Evolutionary conservation across 192 early-diverging fungal species (phyloP).

Genomic region (Linnemannia zychae): DNA sequence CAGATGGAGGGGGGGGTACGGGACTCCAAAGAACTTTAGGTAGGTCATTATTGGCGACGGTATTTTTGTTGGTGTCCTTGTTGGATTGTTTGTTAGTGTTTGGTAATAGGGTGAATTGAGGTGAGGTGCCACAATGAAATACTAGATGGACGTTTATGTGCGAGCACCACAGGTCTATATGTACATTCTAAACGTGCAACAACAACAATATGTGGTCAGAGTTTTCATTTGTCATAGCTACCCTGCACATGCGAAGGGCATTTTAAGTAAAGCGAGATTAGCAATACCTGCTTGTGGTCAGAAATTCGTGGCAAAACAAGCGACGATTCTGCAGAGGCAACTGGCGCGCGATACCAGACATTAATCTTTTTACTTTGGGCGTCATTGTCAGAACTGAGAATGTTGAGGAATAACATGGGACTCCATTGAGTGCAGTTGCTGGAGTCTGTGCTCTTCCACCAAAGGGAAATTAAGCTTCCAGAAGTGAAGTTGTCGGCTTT

Average conservation of each 20-base stretch:
- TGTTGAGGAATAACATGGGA: background rate
- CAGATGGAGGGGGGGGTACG: background rate
- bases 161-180: slow-evolving; percentile 34
- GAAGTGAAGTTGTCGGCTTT: background rate
- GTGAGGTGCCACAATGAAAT: slow-evolving; percentile 6
- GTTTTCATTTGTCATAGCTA: background rate
- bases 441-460: background rate
- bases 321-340: background rate
- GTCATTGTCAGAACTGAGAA: background rate
- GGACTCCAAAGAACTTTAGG: no score
- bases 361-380: background rate
- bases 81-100: background rate
- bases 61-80: no score
- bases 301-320: background rate
- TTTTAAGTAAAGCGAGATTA: no score
- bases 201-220: background rate
- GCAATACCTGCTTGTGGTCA: background rate
- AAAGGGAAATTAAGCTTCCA: background rate
- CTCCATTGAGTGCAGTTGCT: background rate
- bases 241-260: no score
- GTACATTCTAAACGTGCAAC: slow-evolving; percentile 7
- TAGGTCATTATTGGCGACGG: no score
- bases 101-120: slow-evolving; percentile 9
- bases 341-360: background rate
- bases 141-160: background rate